These are phyloP conservation scores for Trichosporon sp. DNA, from an alignment of 1,284 basidiomycete genomes.

Conservation along the genomic window DNA sequence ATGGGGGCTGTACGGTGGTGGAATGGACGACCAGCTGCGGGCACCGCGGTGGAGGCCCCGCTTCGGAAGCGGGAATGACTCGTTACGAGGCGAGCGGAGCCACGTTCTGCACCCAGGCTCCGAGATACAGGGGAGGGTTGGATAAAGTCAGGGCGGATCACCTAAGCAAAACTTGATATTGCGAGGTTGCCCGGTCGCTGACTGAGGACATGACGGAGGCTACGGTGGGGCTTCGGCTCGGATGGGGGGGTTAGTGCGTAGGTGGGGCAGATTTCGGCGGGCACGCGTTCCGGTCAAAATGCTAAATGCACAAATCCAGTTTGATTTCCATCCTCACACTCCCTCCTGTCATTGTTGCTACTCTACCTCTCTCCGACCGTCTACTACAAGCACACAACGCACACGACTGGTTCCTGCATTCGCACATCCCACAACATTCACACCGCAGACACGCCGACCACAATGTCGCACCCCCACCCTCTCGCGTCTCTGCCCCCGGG, in stretches of 20 bases:
- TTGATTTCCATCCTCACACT: neutral
- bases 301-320: slow-evolving; percentile 1
- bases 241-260: neutral
- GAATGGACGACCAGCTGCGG: neutral
- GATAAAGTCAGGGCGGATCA: neutral
- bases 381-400: neutral
- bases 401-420: neutral
- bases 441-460: neutral
- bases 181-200: neutral
- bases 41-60: neutral
- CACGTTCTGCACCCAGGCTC: neutral
- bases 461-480: slow-evolving; percentile 11
- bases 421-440: neutral
- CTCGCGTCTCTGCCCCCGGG: slow-evolving; percentile 57
- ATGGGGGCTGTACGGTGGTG: neutral
- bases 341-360: neutral
- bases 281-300: slow-evolving; percentile 6
- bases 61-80: neutral
- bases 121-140: neutral
- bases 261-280: neutral
- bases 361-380: no score
- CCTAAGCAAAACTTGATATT: neutral
- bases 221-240: neutral
- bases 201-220: neutral
- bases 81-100: slow-evolving; percentile 15